Conservation (phyloP, 306 rosid species). For the Luffa acutangula region DNA sequence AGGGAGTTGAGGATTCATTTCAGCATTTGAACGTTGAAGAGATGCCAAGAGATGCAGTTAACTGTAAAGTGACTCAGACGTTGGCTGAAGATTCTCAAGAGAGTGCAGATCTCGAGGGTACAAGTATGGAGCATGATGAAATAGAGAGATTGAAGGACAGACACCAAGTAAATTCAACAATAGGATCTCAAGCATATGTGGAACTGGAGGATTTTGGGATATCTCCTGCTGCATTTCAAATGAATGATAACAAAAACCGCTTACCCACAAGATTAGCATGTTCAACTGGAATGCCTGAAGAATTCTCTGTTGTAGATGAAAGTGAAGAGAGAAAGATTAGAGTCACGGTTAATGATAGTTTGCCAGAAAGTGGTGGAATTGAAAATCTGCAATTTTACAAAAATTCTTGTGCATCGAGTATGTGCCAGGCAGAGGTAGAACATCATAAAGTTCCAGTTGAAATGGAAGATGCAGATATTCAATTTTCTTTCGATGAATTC, state of each 20-base stretch:
- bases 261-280: slow-evolving; percentile 18
- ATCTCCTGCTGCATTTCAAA: slow-evolving; percentile 18
- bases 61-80: slow-evolving; percentile 16
- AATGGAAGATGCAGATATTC: slow-evolving; percentile 21
- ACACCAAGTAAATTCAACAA: slow-evolving; percentile 18
- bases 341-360: slow-evolving; percentile 18
- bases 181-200: slow-evolving; percentile 14
- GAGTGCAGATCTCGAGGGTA: slow-evolving; percentile 13
- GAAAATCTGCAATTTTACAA: slow-evolving; percentile 17
- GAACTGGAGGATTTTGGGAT: slow-evolving; percentile 13
- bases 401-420: slow-evolving; percentile 13
- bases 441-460: slow-evolving; percentile 10
- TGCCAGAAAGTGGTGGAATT: slow-evolving; percentile 19
- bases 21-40: slow-evolving; percentile 20
- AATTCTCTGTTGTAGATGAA: slow-evolving; percentile 22
- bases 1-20: slow-evolving; percentile 18
- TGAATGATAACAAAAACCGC: slow-evolving; percentile 16
- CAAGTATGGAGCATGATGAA: slow-evolving; percentile 14
- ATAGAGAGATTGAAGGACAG: slow-evolving; percentile 10
- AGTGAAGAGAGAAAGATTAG: slow-evolving; percentile 16
- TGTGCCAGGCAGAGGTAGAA: slow-evolving; percentile 17
- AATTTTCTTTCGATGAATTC: slow-evolving; percentile 19
- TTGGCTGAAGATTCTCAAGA: slow-evolving; percentile 19
- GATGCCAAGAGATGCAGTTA: slow-evolving; percentile 18
- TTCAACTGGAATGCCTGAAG: slow-evolving; percentile 20